phyloP scores from a whole-genome alignment of 2,329 filamentous ascomycete genomes.

The Aureobasidium sp. region DNA sequence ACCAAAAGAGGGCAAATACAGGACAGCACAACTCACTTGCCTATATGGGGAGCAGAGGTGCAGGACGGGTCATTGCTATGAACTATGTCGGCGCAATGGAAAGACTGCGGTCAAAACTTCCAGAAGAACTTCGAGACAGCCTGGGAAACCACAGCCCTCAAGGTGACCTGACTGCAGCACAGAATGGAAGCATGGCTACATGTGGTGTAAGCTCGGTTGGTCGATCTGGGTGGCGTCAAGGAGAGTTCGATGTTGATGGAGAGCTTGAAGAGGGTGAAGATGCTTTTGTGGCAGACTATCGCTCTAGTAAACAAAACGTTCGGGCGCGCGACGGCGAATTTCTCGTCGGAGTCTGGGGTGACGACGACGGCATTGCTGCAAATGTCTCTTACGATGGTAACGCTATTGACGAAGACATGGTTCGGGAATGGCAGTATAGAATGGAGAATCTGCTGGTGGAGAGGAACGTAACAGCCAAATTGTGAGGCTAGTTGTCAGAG shows the following conservation, averaged over 20 bases:
- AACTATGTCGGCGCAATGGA: slow-evolving; percentile 37
- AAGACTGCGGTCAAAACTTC: slow-evolving; percentile 29
- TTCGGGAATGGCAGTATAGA: slow-evolving; percentile 22
- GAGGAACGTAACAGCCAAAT: not conserved
- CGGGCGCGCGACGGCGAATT: slow-evolving; percentile 40
- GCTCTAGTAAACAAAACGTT: slow-evolving; percentile 31
- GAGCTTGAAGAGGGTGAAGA: slow-evolving; percentile 18
- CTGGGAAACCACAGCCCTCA: slow-evolving; percentile 28
- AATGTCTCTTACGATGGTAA: slow-evolving; percentile 34
- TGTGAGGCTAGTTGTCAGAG: not conserved
- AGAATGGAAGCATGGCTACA: slow-evolving; percentile 31
- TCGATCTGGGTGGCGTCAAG: slow-evolving; percentile 26
- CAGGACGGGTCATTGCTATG: slow-evolving; percentile 34
- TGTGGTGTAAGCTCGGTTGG: slow-evolving; percentile 40
- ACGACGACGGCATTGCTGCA: slow-evolving; percentile 31
- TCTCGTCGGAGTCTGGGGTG: slow-evolving; percentile 34
- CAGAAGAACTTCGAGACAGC: slow-evolving; percentile 22
- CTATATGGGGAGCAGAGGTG: slow-evolving; percentile 30
- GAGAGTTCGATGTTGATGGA: slow-evolving; percentile 22
- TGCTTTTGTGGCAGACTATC: slow-evolving; percentile 35
- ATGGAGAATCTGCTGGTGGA: slow-evolving; percentile 1
- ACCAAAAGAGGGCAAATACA: slow-evolving; percentile 34
- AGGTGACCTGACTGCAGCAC: slow-evolving; percentile 28
- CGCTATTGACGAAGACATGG: slow-evolving; percentile 22
- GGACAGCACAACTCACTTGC: slow-evolving; percentile 17